Evolutionary conservation across 306 rosid genomes (phyloP).

Genomic region (Vigna mungo): DNA sequence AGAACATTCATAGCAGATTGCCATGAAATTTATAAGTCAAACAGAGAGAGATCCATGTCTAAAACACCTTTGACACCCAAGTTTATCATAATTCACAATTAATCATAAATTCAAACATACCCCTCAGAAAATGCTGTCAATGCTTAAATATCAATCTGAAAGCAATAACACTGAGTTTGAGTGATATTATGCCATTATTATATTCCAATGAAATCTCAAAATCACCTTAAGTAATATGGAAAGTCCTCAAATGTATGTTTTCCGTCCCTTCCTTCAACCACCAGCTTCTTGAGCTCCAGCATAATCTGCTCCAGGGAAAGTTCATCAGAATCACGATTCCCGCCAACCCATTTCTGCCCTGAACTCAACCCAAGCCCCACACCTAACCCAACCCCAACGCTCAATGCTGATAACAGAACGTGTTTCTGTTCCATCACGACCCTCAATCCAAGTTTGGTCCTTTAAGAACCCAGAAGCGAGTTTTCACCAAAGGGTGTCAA

Average conservation of each 20-base stretch:
- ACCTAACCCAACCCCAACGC: constrained; percentile 97
- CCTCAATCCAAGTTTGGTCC: constrained; percentile 27
- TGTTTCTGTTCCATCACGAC: constrained; percentile 87
- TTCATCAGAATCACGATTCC: constrained; percentile 60
- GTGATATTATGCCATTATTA: neutral
- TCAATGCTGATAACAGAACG: constrained; percentile 88
- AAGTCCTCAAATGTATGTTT: constrained; percentile 72
- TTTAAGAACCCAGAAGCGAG: constrained; percentile 33
- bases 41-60: constrained; percentile 44
- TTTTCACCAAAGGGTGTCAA: constrained; percentile 45
- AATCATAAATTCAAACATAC: constrained; percentile 9
- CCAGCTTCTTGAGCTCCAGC: constrained; percentile 67
- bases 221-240: constrained; percentile 89
- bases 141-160: constrained; percentile 24
- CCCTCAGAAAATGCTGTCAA: neutral
- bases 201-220: constrained; percentile 7
- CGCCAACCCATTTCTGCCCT: constrained; percentile 88
- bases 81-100: constrained; percentile 5
- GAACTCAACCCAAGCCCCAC: constrained; percentile 89
- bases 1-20: constrained; percentile 38
- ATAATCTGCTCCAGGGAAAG: constrained; percentile 74
- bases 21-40: constrained; percentile 41
- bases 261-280: constrained; percentile 68
- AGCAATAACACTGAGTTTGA: neutral
- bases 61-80: constrained; percentile 29